These are phyloP conservation scores for Pestalotiopsis sp. DNA, from an alignment of 2,329 filamentous ascomycete species.

Conservation along the genomic window DNA sequence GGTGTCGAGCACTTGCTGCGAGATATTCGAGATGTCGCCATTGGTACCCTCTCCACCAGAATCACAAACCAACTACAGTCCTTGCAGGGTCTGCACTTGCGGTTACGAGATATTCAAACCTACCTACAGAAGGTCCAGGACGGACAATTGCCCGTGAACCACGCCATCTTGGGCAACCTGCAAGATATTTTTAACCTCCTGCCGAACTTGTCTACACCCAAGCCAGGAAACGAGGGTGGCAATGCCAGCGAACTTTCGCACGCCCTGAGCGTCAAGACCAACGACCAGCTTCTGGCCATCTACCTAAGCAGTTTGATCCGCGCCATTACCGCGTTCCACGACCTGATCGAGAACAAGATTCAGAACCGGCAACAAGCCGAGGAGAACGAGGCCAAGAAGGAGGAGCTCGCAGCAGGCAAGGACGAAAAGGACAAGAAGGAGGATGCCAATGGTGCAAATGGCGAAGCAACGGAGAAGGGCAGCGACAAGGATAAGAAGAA, in stretches of 20 bases:
- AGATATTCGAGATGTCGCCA: slow-evolving; percentile 96
- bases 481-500: slow-evolving; percentile 51
- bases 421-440: slow-evolving; percentile 37
- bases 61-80: slow-evolving; percentile 98
- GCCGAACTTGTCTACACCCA: slow-evolving; percentile 88
- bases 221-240: slow-evolving; percentile 55
- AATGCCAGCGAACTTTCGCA: slow-evolving; percentile 80
- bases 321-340: slow-evolving; percentile 98
- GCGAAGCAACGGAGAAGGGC: slow-evolving; percentile 35
- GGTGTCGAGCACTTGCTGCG: slow-evolving; percentile 96
- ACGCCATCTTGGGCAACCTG: slow-evolving; percentile 95
- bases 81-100: slow-evolving; percentile 90
- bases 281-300: slow-evolving; percentile 98
- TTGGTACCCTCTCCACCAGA: slow-evolving; percentile 92
- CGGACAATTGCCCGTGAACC: slow-evolving; percentile 90
- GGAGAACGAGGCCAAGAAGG: slow-evolving; percentile 85
- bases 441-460: slow-evolving; percentile 58
- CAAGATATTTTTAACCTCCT: slow-evolving; percentile 99
- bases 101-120: slow-evolving; percentile 89
- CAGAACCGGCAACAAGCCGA: slow-evolving; percentile 97
- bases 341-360: slow-evolving; percentile 99
- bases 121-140: slow-evolving; percentile 97
- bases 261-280: slow-evolving; percentile 98
- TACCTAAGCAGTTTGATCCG: slow-evolving; percentile 96
- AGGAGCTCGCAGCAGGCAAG: slow-evolving; percentile 49